Evolutionary conservation across 805 yeast genomes (phyloP).

Genomic region (Zygosaccharomyces pseudorouxii): DNA sequence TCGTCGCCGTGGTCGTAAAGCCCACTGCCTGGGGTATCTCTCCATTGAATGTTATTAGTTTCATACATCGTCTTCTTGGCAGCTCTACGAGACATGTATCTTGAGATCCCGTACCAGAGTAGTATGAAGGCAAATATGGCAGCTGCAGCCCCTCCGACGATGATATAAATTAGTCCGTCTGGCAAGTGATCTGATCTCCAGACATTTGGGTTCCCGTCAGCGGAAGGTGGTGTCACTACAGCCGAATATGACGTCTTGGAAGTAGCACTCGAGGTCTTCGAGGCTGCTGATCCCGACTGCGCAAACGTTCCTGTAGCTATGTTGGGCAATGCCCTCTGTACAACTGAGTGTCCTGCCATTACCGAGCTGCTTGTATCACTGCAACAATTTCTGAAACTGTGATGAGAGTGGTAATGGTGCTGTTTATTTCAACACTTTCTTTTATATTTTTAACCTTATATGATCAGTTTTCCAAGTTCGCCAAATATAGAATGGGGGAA

Average conservation of each 20-base stretch:
- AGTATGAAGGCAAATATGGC: slow-evolving; percentile 50
- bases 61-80: slow-evolving; percentile 41
- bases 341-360: slow-evolving; percentile 22
- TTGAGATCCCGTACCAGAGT: slow-evolving; percentile 48
- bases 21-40: slow-evolving; percentile 15
- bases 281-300: slow-evolving; percentile 4
- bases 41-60: slow-evolving; percentile 11
- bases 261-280: slow-evolving; percentile 9
- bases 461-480: slow-evolving; percentile 1
- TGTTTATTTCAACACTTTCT: not conserved
- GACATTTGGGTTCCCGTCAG: slow-evolving; percentile 60
- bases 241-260: slow-evolving; percentile 27
- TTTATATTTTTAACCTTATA: not conserved
- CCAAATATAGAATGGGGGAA: slow-evolving; percentile 5
- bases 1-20: slow-evolving; percentile 17
- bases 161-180: slow-evolving; percentile 78
- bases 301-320: slow-evolving; percentile 13
- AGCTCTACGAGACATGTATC: slow-evolving; percentile 45
- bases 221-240: slow-evolving; percentile 48
- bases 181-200: slow-evolving; percentile 45
- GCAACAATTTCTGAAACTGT: too few species aligned
- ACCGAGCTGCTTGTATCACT: not conserved
- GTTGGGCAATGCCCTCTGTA: slow-evolving; percentile 27
- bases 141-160: slow-evolving; percentile 67
- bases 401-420: too few species aligned